phyloP scores from a whole-genome alignment of 1,139 yeast species.

The Pichia sorboxylosa region DNA sequence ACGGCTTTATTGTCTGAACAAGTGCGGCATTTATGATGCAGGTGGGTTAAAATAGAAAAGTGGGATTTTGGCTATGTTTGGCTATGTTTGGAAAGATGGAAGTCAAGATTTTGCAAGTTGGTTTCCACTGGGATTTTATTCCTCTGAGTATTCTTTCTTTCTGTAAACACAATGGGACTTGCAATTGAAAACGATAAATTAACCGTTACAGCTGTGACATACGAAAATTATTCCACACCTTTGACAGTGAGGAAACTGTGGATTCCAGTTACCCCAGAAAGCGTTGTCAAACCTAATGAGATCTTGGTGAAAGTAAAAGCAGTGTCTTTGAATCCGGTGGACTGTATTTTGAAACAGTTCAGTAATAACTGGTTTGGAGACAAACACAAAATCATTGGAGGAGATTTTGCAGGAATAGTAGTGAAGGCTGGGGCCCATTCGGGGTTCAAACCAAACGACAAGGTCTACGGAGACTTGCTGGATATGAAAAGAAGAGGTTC shows the following conservation, averaged over 20 bases:
- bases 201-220: conserved; percentile 12
- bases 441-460: conserved; percentile 40
- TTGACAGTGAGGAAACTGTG: conserved; percentile 10
- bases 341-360: conserved; percentile 31
- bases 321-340: conserved; percentile 62
- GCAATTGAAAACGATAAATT: conserved; percentile 7
- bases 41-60: too few relatives aligned
- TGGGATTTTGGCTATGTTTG: too few relatives aligned
- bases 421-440: conserved; percentile 44
- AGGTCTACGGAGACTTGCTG: conserved; percentile 45
- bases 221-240: conserved; percentile 12
- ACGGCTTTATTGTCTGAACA: too few relatives aligned
- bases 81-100: too few relatives aligned
- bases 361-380: conserved; percentile 23
- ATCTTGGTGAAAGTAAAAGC: conserved; percentile 47
- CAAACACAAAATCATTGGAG: conserved; percentile 37
- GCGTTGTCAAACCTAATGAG: conserved; percentile 29
- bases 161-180: too few relatives aligned
- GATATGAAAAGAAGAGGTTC: conserved; percentile 40
- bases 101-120: too few relatives aligned
- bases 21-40: too few relatives aligned
- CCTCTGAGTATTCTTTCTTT: too few relatives aligned
- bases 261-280: conserved; percentile 4
- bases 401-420: conserved; percentile 58
- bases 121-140: too few relatives aligned